Evolutionary conservation across 2,329 filamentous ascomycete genomes (phyloP), one percentile per base, ranked within the genome.

Genomic region (Pleurostoma richardsiae): DNA sequence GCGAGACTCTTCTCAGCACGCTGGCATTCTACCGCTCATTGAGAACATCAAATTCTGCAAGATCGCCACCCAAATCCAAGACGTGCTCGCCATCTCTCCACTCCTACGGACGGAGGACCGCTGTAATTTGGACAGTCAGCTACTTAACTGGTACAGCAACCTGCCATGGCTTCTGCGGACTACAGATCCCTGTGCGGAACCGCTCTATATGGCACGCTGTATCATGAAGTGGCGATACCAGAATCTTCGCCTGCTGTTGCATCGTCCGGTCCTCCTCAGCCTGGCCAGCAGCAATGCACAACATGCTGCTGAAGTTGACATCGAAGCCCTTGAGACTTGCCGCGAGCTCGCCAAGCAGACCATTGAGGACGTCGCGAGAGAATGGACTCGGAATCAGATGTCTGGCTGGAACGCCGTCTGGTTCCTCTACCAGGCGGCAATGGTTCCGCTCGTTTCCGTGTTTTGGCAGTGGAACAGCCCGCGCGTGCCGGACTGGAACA

Each of bases 151-250:
- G 88, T 83, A 87, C 64, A 80, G 82, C 47, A 81, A 78, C 43
- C 74, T 90, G 2, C 87, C 86, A 4, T 80, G 80, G 71, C 71
- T 86, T 10, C 70, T 86, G 31, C 74, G 79, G 53, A 78, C 80
- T 26, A 78, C 71, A 8, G 82, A 89, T 47, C 79, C 83, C 7
- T 88, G 84, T 58, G 82, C 85, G 0, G 83, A 88, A 54, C 80
- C 84, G 3, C 76, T 90, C 19, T 82, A 81, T 52, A 84, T 85
- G 42, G 80, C 84, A 1, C 77, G 86, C 43, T 82, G 82, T 52
- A 79, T 90, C 55, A 89, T 90, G 83, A 86, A 88, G 62, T 91
- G 87, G 88, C 79, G 87, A 10, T 91, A 88, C 60, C 83, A 88
- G 59, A 90, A 89, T 56, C 76, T 90, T 41, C 83, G 86, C 41